A percentile compares a stretch with the other conserved stretches of the same genome.
These are phyloP conservation scores for Eimeria brunetti DNA, from an alignment of 169 alveolate genomes.

Conservation along the genomic window DNA sequence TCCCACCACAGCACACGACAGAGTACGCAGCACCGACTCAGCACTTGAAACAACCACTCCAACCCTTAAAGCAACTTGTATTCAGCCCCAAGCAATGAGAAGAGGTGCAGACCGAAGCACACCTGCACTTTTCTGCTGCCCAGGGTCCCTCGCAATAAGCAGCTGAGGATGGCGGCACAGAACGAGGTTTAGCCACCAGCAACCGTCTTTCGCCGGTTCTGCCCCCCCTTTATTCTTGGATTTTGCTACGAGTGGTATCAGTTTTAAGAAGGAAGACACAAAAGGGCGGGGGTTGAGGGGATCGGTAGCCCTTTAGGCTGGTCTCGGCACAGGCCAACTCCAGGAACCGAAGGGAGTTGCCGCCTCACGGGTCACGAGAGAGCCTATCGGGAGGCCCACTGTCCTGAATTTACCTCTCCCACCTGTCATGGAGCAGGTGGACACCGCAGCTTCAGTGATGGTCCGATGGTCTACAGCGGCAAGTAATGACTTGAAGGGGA, in stretches of 20 bases:
- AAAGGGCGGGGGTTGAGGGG: not conserved
- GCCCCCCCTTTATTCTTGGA: not conserved
- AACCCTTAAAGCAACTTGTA: not conserved
- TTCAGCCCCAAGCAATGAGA: not conserved
- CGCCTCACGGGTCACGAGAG: not conserved
- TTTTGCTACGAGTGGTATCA: not conserved
- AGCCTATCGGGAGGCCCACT: not conserved
- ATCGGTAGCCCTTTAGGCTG: not conserved
- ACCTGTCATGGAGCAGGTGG: not conserved
- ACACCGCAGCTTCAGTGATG: not conserved
- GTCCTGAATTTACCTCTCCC: not conserved
- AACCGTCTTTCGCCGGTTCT: not conserved
- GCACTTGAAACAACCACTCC: not conserved
- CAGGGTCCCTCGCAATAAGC: not conserved
- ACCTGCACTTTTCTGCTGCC: not conserved
- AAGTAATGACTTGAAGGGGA: not conserved
- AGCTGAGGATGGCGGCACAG: not conserved
- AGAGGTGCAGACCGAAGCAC: not conserved
- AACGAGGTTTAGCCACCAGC: not conserved
- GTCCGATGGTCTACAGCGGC: slow-evolving; percentile 44
- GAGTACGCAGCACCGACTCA: not conserved
- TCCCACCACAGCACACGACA: not conserved
- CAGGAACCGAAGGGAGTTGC: not conserved
- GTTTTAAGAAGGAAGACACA: not conserved
- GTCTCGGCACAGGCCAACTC: not conserved